Base-by-base conservation (phyloP, 768 basidiomycete species). In the Trametes cubensis region DNA sequence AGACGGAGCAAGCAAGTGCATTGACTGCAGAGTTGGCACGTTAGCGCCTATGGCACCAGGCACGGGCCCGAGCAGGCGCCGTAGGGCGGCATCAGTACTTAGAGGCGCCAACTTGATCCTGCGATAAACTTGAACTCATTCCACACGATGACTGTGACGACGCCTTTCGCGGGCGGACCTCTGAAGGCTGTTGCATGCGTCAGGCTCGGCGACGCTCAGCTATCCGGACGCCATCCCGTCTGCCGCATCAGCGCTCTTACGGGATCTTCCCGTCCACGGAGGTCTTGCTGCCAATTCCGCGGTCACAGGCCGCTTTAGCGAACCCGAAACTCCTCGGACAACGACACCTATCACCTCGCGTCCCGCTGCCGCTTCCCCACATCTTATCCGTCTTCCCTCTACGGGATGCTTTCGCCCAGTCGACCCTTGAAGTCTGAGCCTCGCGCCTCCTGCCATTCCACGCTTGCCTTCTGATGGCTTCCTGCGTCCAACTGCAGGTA, bases 261-360 rank as follows among this genome's bases (percentile, higher is more conserved):
- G 58, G 25, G n/a, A 41, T 1, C 14, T 15, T 7, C 25, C 34
- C 30, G 20, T 52, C 55, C 42, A 57, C 55, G 55, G 50, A 52
- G 58, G 30, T 25, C 42, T 14, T 44, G 26, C 21, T 49, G 61
- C 28, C 49, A 50, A 62, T 18, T 62, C 61, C 61, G 61, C 61
- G 61, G 61, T 62, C 44, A 49, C 38, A 42, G 42, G 28, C 55
- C 38, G 5, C 30, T 13, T 45, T 51, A 52, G 49, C 55, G 55
- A 62, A 30, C n/a, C 61, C 61, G 55, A 62, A 62, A 52, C 30
- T 62, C 61, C 61, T 62, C 61, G 61, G 61, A 62, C 55, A 55
- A 59, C 28, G 18, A 15, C 20, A 34, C 41, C n/a, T 28, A 49
- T 57, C 34, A 42, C 47, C 52, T 44, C 54, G 55, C 61, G 38